Evolutionary conservation across 441 rosid genomes (phyloP), one percentile per base, ranked within the genome.

Genomic region (Pelargonium cotyledonis): DNA sequence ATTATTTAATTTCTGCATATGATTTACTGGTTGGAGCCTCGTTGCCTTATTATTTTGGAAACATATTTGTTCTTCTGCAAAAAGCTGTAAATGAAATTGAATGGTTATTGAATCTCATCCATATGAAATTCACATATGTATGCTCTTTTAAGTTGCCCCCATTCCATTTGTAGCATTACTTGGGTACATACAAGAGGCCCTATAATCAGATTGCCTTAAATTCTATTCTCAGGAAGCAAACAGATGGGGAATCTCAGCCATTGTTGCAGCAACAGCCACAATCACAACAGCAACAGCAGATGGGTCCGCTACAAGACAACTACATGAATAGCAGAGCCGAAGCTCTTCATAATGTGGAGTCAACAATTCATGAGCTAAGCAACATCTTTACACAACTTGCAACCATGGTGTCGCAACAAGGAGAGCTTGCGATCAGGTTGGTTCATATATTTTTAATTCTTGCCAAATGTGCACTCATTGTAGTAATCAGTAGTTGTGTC

Each of bases 311-410:
- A 70, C 97, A 90, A 83, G 97, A 95, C 73, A 87, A 85, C 58
- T 91, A 91, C 82, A 89, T 94, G 99, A 96, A 88, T 81, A 87
- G 96, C 79, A 84, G 95, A 43, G 97, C 96, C 63, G 94, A 89
- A 83, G 97, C 95, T 58, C 84, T 91, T 72, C 96, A 85, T 67
- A 92, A 89, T 58, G 96, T 92, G 16, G 96, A 95, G 83, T 89
- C 98, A 70, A 95, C 98, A 38, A 90, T 95, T 81, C 99, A 95
- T 63, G 97, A 95, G 75, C 79, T 91, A 72, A 38, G 96, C 82
- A 86, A 62, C 76, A 94, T 91, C 68, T 91, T 91, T 74, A 90
- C 92, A 18, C 96, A 91, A 78, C 83, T 91, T 55, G 94, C 94
- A 49, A 88, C 94, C 65, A 85, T 90, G 88, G 96, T 95, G 70